These are phyloP conservation scores for Candida alai DNA, from an alignment of 805 yeast species.

Conservation along the genomic window DNA sequence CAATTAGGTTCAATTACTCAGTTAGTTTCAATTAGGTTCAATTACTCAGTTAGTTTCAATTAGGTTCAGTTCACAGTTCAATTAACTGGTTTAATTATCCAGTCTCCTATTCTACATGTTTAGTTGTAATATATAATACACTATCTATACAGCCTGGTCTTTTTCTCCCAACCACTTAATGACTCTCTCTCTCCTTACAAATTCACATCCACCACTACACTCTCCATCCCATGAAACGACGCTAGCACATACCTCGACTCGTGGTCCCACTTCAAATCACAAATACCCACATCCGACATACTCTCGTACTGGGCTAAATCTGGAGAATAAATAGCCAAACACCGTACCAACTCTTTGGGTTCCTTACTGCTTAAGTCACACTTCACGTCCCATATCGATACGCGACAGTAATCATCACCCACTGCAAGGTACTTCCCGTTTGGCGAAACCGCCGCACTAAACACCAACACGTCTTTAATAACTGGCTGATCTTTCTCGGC, in stretches of 20 bases:
- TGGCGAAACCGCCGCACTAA: slow-evolving; percentile 51
- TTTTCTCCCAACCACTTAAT: too few relatives aligned
- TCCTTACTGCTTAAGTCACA: slow-evolving; percentile 7
- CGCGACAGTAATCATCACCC: slow-evolving; percentile 63
- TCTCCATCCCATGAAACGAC: slow-evolving; percentile 31
- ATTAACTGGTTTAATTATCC: too few relatives aligned
- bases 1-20: too few relatives aligned
- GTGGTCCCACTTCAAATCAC: slow-evolving; percentile 37
- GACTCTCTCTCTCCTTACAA: slow-evolving; percentile 13
- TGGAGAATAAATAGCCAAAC: slow-evolving; percentile 22
- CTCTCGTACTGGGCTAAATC: slow-evolving; percentile 11
- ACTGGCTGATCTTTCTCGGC: slow-evolving; percentile 9
- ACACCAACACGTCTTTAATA: slow-evolving; percentile 50
- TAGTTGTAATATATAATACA: too few relatives aligned
- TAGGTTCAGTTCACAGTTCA: too few relatives aligned
- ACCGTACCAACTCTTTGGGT: slow-evolving; percentile 15
- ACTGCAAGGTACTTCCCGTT: slow-evolving; percentile 48
- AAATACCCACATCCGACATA: slow-evolving; percentile 23
- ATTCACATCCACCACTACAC: slow-evolving; percentile 25
- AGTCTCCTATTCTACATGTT: background rate
- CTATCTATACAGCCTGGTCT: too few relatives aligned
- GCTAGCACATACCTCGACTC: slow-evolving; percentile 24
- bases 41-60: too few relatives aligned
- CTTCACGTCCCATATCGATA: slow-evolving; percentile 49
- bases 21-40: too few relatives aligned